phyloP scores from a whole-genome alignment of 352 stramenopile genomes.

The Globisporangium iwayamae region DNA sequence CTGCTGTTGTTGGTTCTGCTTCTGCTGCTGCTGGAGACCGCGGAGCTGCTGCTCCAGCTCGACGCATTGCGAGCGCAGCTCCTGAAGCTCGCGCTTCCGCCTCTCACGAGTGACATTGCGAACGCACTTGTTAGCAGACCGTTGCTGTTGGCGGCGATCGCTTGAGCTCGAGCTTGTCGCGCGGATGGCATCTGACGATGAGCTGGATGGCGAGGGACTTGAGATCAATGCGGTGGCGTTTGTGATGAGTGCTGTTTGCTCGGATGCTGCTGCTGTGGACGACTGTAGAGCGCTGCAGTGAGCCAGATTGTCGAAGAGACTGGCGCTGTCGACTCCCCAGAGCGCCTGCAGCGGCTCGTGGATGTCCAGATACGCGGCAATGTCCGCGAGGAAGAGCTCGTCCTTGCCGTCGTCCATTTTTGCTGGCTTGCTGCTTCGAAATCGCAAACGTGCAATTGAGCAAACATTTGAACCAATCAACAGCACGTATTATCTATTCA shows the following conservation, averaged over 20 bases:
- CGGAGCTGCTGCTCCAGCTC: conserved; percentile 5
- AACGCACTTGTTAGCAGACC: background rate
- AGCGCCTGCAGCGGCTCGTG: conserved; percentile 1
- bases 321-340: background rate
- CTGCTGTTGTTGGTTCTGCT: background rate
- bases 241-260: background rate
- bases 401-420: background rate
- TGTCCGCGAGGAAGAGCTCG: conserved; percentile 1
- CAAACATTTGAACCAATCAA: background rate
- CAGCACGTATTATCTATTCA: background rate
- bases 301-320: background rate
- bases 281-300: no score
- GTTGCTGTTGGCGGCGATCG: background rate
- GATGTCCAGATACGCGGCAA: conserved; percentile 4
- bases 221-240: background rate
- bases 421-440: background rate
- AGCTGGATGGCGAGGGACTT: background rate
- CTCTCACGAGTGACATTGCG: conserved; percentile 7
- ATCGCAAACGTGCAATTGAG: no score
- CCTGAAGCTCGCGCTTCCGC: background rate
- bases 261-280: background rate
- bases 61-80: background rate
- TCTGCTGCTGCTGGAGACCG: background rate
- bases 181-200: background rate
- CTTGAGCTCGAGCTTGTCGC: background rate